Evolutionary conservation across 805 yeast species (phyloP), one percentile per base, ranked within the genome.

Genomic region (Nadsonia fulvescens): DNA sequence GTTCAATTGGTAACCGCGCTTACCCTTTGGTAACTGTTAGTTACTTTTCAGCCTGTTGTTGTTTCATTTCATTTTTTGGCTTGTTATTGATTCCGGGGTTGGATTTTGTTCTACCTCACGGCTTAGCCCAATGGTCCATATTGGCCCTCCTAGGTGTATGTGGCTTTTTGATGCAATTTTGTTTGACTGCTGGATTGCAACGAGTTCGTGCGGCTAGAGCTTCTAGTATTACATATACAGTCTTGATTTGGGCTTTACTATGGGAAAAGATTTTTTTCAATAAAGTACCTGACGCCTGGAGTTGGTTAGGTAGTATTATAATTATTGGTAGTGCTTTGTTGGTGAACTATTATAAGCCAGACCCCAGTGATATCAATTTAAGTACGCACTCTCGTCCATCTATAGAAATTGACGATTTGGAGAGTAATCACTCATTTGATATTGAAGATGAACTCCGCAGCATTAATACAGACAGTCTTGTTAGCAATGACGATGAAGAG

Each of bases 121-220:
- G 64, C n/a, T 15, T 37, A 1, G 54, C 53, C 38, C 86, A 78
- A 46, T 77, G 92, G 89, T 35, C 52, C 2, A 49, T 76, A 12
- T 61, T 82, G 35, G 29, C 51, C 2, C 43, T 61, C 12, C 59
- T 79, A 32, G 93, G 93, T 3, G 33, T 73, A 2, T 61, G 76
- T 28, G 95, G 95, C 0, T 83, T 82, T 47, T 50, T 70, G 32
- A 75, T 74, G 71, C 94, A 83, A 46, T 71, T 70, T 40, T 52
- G 72, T 18, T 49, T 77, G 24, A 77, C 94, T 0, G 68, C 78
- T 6, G 94, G 93, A 1, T 63, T 82, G 26, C 92, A 79, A 45
- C 56, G 78, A 29, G 93, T 77, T 35, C 61, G 58, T 32, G 91
- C 93, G 1, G 69, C 81, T 4, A 61, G 76, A 30, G 78, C 82